Base-by-base conservation (phyloP, 345 rosid genomes). In the Citrus cavaleriei region DNA sequence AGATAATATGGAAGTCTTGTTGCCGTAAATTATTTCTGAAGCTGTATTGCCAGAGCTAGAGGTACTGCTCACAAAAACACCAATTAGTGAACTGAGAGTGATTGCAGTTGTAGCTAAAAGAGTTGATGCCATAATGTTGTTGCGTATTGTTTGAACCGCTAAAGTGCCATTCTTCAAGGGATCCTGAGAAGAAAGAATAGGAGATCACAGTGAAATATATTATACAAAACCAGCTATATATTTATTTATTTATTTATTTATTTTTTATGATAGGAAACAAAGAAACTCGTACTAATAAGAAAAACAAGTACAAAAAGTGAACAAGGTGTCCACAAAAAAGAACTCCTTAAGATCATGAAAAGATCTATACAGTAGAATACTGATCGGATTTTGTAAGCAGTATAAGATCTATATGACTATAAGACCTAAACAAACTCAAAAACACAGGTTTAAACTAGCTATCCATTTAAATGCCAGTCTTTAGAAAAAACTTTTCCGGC, bases 71-170 rank as follows among this genome's bases (percentile, higher is more conserved):
- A 89, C 97, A 32, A 91, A 90, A 71, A 95, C 93, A 66, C 94
- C 83, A 72, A 95, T 93, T 67, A 93, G 88, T 25, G 99, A 95
- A 80, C 95, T 88, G 32, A 95, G 93, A 76, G 99, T 91, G 80
- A 95, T 95, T 62, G 98, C 96, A 51, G 94, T 85, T n/a, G 95
- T 95, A 61, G 97, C 98, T 83, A 93, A 84, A 72, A 93, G 92
- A 0, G 99, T 95, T 2, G 99, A 95, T 74, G 99, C 98, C 99
- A 95, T 95, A 69, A 95, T 93, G 87, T 93, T 95, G 89, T 95
- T 93, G 10, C 99, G 91, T 76, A 95, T 84, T 27, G 98, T 95
- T 79, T 95, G 99, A 51, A 95, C 95, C 9, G 94, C 91, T 68
- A 95, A 83, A 28, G 80, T 84, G n/a, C 99, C 99, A 42, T 95